Evolutionary conservation across 129 eudicot species (phyloP).

Genomic region (Chrysanthemum seticuspe): DNA sequence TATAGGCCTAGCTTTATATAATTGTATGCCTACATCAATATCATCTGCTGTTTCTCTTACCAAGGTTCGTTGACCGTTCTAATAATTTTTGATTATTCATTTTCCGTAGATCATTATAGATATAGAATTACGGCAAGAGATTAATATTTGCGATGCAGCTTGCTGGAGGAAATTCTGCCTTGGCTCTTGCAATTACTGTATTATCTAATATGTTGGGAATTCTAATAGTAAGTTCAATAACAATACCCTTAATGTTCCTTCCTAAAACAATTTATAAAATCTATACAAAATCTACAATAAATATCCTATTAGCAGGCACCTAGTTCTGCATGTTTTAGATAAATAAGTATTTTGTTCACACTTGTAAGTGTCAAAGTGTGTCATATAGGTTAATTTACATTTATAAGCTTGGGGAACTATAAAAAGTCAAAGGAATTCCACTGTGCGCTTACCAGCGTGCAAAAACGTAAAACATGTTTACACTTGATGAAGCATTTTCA

Average conservation of each 20-base stretch:
- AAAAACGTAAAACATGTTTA: too few relatives aligned
- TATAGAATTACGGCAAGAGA: too few relatives aligned
- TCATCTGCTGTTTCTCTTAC: conserved; percentile 93
- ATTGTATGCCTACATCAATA: conserved; percentile 96
- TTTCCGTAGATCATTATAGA: not conserved
- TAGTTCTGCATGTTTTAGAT: too few relatives aligned
- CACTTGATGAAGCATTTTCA: too few relatives aligned
- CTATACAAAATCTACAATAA: not conserved
- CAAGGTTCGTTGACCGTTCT: conserved; percentile 43
- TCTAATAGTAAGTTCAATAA: conserved; percentile 61
- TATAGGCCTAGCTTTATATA: conserved; percentile 82
- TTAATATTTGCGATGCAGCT: conserved; percentile 50
- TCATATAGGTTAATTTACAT: too few relatives aligned
- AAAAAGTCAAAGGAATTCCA: too few relatives aligned
- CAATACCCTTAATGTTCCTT: not conserved
- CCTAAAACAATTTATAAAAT: conserved; percentile 7
- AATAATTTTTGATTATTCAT: conserved; percentile 3
- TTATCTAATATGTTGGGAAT: conserved; percentile 79
- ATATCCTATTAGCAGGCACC: too few relatives aligned
- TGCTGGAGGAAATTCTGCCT: conserved; percentile 94
- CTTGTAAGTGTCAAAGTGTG: too few relatives aligned
- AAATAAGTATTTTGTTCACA: too few relatives aligned
- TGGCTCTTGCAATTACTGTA: conserved; percentile 92
- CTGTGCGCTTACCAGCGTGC: too few relatives aligned
- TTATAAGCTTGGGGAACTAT: too few relatives aligned